These are phyloP conservation scores for Kazachstania viticola DNA, from an alignment of 805 yeast species.

Conservation along the genomic window DNA sequence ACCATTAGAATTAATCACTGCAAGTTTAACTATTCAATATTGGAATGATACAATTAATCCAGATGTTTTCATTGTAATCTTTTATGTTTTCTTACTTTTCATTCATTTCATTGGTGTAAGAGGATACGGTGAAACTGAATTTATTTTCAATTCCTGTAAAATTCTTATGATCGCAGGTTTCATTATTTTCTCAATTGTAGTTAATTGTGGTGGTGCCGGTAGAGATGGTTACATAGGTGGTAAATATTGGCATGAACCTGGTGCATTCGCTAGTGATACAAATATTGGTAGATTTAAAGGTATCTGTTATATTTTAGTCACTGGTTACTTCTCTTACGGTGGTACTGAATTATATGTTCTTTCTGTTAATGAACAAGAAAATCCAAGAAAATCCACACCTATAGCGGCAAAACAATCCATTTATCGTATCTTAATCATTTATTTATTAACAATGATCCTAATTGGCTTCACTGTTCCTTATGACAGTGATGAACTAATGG, in stretches of 20 bases:
- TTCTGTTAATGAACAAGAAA: not conserved
- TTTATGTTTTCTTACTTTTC: not conserved
- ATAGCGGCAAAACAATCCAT: not conserved
- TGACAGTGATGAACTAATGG: not conserved
- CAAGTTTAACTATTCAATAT: not conserved
- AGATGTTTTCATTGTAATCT: not conserved
- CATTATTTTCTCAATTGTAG: not conserved
- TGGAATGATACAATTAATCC: not conserved
- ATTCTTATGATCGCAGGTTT: not conserved
- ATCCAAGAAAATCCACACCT: not conserved
- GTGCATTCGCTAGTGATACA: not conserved
- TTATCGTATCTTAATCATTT: not conserved
- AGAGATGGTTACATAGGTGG: not conserved
- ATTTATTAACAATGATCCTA: not conserved
- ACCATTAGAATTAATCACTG: not conserved
- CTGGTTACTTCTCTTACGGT: not conserved
- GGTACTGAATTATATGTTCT: conserved; percentile 1
- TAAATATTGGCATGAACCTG: not conserved
- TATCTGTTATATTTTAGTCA: not conserved
- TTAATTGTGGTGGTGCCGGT: conserved; percentile 1
- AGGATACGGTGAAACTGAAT: conserved; percentile 27
- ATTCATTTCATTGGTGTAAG: not conserved
- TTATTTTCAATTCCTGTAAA: not conserved
- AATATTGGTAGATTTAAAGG: not conserved
- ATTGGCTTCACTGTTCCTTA: not conserved